A percentile compares a stretch with the other conserved stretches of the same genome.
phyloP scores from a whole-genome alignment of 306 rosid species.

The Cyclanthera cordifolia region DNA sequence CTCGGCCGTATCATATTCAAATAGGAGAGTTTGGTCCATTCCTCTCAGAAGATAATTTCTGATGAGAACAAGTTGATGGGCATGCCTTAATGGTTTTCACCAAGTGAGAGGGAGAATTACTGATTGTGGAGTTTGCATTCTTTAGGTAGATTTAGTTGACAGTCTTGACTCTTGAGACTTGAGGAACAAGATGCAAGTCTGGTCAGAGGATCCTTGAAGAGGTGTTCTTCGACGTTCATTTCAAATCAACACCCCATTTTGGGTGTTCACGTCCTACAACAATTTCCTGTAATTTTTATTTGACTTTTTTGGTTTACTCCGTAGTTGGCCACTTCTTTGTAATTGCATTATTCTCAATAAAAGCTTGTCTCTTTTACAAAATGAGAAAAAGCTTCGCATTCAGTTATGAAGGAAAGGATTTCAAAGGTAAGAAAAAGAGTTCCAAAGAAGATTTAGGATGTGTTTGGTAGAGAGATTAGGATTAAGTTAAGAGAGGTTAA shows the following conservation, averaged over 20 bases:
- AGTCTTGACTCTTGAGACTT: too few relatives aligned
- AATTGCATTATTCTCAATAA: background rate
- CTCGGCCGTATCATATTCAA: too few relatives aligned
- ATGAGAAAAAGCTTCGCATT: background rate
- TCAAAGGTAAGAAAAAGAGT: background rate
- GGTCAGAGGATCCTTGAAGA: background rate
- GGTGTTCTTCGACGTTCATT: background rate
- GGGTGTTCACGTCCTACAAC: background rate
- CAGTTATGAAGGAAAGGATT: background rate
- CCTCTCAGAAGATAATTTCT: too few relatives aligned
- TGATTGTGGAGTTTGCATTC: background rate
- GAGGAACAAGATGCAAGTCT: background rate
- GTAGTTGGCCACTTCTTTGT: background rate
- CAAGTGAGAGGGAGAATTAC: too few relatives aligned
- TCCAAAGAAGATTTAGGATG: background rate
- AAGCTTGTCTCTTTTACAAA: background rate
- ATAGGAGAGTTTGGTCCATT: too few relatives aligned
- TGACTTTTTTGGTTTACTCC: background rate
- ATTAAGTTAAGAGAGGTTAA: too few relatives aligned
- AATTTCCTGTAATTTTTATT: background rate
- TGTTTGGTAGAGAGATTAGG: too few relatives aligned
- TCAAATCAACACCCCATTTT: background rate
- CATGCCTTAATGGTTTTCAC: too few relatives aligned
- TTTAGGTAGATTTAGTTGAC: background rate
- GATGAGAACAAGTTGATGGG: too few relatives aligned